Percentiles rank a stretch among this genome's conserved stretches.
phyloP scores from a whole-genome alignment of 371 early-diverging fungal species.

The Mycotypha africana region DNA sequence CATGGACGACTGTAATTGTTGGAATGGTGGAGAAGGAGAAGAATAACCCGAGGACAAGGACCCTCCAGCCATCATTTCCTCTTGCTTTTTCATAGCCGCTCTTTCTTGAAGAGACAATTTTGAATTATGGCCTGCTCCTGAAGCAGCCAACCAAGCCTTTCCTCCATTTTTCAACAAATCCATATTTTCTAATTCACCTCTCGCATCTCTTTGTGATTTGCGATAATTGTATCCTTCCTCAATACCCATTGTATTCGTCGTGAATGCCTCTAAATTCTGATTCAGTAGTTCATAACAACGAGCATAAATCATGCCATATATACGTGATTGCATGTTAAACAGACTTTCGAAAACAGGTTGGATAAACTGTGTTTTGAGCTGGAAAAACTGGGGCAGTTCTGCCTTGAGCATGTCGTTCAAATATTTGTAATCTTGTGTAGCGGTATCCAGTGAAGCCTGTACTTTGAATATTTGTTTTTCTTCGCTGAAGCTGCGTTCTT shows the following conservation, averaged over 20 bases:
- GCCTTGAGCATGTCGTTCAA: conserved; percentile 59
- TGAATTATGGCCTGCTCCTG: conserved; percentile 25
- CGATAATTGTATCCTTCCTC: conserved; percentile 25
- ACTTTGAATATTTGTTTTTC: conserved; percentile 70
- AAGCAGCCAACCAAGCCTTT: conserved; percentile 33
- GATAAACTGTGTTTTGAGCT: conserved; percentile 50
- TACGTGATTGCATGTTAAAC: conserved; percentile 62
- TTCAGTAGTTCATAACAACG: conserved; percentile 39
- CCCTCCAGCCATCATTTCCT: neutral
- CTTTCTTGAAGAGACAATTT: conserved; percentile 28
- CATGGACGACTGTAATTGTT: too few species aligned
- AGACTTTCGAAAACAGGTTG: conserved; percentile 69
- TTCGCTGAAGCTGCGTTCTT: conserved; percentile 61
- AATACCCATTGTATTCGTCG: conserved; percentile 27
- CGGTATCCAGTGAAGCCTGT: conserved; percentile 59
- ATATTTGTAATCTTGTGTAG: conserved; percentile 67
- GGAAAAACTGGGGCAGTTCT: conserved; percentile 63
- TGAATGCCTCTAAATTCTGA: conserved; percentile 23
- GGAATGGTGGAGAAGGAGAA: neutral
- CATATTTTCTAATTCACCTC: conserved; percentile 26
- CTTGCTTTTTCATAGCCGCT: conserved; percentile 10
- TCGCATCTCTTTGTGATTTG: conserved; percentile 17
- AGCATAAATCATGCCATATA: conserved; percentile 48
- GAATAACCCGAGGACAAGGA: neutral
- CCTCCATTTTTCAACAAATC: conserved; percentile 34